phyloP scores from a whole-genome alignment of 805 yeast species.

The Zygotorulaspora danielsina region DNA sequence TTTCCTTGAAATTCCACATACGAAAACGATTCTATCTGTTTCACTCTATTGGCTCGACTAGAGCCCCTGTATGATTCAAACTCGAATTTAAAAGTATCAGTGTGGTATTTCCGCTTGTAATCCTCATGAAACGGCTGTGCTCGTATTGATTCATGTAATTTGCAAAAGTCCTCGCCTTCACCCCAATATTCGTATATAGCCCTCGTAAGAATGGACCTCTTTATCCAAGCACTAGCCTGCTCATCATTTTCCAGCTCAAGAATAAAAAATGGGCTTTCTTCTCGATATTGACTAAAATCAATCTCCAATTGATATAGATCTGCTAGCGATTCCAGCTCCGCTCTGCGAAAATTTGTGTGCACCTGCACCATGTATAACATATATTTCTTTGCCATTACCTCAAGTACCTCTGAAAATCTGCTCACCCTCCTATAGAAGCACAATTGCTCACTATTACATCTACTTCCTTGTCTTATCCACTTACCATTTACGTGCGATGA shows the following conservation, averaged over 20 bases:
- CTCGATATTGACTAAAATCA: slow-evolving; percentile 57
- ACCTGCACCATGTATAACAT: slow-evolving; percentile 82
- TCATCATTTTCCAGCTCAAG: slow-evolving; percentile 63
- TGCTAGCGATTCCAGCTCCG: slow-evolving; percentile 85
- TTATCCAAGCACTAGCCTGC: slow-evolving; percentile 59
- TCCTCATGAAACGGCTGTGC: slow-evolving; percentile 24
- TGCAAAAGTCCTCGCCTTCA: slow-evolving; percentile 50
- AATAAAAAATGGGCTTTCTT: slow-evolving; percentile 62
- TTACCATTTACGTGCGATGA: no score
- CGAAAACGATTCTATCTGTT: slow-evolving; percentile 64
- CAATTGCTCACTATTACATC: not conserved
- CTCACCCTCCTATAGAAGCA: not conserved
- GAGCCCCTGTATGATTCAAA: slow-evolving; percentile 74
- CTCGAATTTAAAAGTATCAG: slow-evolving; percentile 72
- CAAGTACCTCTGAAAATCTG: not conserved
- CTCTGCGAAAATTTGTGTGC: slow-evolving; percentile 69
- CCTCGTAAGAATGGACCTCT: slow-evolving; percentile 63
- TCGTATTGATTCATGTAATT: slow-evolving; percentile 49
- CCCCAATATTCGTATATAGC: slow-evolving; percentile 86
- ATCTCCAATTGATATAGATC: slow-evolving; percentile 51
- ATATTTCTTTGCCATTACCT: slow-evolving; percentile 42
- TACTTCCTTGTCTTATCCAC: no score
- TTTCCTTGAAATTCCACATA: slow-evolving; percentile 73
- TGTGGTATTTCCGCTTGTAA: slow-evolving; percentile 34
- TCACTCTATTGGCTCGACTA: slow-evolving; percentile 43